Evolutionary conservation across 2,329 filamentous ascomycete genomes (phyloP).

Genomic region (Fusarium guadeloupense): DNA sequence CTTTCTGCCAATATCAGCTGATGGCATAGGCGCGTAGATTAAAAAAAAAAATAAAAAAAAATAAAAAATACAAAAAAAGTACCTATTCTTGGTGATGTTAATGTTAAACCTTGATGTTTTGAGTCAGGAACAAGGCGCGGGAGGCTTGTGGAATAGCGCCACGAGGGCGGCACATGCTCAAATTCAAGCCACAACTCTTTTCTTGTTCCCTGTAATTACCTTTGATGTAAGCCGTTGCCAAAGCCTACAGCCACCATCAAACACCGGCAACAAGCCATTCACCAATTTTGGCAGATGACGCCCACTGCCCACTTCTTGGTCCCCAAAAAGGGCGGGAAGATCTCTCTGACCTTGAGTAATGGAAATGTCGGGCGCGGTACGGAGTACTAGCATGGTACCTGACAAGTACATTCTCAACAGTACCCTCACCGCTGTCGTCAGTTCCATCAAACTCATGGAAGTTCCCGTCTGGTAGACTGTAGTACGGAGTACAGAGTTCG

Average conservation of each 20-base stretch:
- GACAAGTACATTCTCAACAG: neutral
- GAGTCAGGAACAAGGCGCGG: conserved; percentile 33
- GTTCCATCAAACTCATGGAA: conserved; percentile 1
- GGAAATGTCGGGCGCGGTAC: too few relatives aligned
- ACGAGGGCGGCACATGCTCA: conserved; percentile 28
- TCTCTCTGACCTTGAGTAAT: neutral
- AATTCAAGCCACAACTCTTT: conserved; percentile 33
- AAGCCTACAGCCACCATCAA: conserved; percentile 25
- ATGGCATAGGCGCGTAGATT: neutral
- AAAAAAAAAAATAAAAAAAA: too few relatives aligned
- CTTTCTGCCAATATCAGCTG: neutral
- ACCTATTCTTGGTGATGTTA: conserved; percentile 1
- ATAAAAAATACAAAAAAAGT: too few relatives aligned
- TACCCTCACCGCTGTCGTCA: conserved; percentile 14
- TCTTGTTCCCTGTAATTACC: neutral
- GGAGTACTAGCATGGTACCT: neutral
- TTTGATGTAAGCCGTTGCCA: conserved; percentile 33
- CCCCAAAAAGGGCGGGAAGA: conserved; percentile 1
- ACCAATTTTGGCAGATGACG: conserved; percentile 33
- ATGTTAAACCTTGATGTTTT: conserved; percentile 30
- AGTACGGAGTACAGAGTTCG: conserved; percentile 32
- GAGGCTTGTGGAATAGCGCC: conserved; percentile 8
- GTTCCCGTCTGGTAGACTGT: conserved; percentile 2
- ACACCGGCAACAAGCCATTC: conserved; percentile 14
- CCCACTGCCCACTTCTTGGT: conserved; percentile 3